Evolutionary conservation across 305 asterid species (phyloP), one percentile per base, ranked within the genome.

Genomic region (Rubia peregrina): DNA sequence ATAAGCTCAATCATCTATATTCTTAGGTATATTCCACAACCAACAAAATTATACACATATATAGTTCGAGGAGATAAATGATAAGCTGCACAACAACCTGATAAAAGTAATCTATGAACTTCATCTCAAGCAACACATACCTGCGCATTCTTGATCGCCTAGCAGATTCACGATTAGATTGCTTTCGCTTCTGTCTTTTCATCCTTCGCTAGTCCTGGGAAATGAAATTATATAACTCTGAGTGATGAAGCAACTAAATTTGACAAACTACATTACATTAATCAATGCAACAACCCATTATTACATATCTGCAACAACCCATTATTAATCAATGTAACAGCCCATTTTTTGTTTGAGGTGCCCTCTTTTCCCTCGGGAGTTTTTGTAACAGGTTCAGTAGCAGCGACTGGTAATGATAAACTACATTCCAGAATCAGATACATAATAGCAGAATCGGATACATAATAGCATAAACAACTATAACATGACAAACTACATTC

Each of bases 131-230:
- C 53, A 65, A 53, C 72, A 91, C 98, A 96, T 93, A 97, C 82
- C 91, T 93, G 70, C 97, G 95, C 73, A 93, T 79, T 76, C 98
- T 89, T 82, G 98, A 93, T 71, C 96, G 89, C 80, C 98, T 84
- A 68, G 98, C 98, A 73, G 98, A 93, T 88, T 93, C 98, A 72
- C 98, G 80, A 78, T 93, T 93, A 60, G 98, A 93, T 77, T 89
- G 98, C 87, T 93, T 93, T 77, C 98, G 77, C 87, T 91, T 93
- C 80, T 91, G 98, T 76, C 87, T 84, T 82, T 93, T 93, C 49
- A 93, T 61, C 81, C 91, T 97, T 63, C 97, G 94, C 72, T 93
- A 96, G 70, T 93, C 95, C 96, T 87, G 90, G 71, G 42, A 73
- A 75, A 68, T 61, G 21, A 71, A 72, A 65, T 75, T 61, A 21